A percentile compares a stretch with the other conserved stretches of the same genome.
Conservation (phyloP, 2,329 filamentous ascomycete genomes). For the Ascomycota sp. region DNA sequence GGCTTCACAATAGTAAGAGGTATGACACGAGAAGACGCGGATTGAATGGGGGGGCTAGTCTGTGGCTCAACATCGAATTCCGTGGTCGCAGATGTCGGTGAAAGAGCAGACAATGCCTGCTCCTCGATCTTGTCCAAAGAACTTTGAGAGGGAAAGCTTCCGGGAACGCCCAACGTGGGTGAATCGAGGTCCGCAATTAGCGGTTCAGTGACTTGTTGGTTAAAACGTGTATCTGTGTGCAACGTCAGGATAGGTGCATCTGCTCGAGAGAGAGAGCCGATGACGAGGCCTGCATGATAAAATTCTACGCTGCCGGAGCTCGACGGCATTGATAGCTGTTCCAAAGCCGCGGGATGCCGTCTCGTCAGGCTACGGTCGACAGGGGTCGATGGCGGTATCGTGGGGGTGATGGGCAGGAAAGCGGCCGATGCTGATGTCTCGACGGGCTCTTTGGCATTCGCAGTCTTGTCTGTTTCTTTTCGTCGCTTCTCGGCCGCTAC, state of each 20-base stretch:
- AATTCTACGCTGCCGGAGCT: no score
- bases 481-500: slow-evolving; percentile 29
- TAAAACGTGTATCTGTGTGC: slow-evolving; percentile 2
- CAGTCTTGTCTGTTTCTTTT: slow-evolving; percentile 27
- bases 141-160: slow-evolving; percentile 30
- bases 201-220: slow-evolving; percentile 1
- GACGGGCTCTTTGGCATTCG: slow-evolving; percentile 18
- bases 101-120: slow-evolving; percentile 36
- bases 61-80: slow-evolving; percentile 59
- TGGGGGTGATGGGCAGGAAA: no score
- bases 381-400: not conserved
- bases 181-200: slow-evolving; percentile 25
- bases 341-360: not conserved
- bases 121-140: slow-evolving; percentile 21
- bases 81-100: slow-evolving; percentile 38
- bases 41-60: slow-evolving; percentile 26
- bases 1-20: slow-evolving; percentile 9
- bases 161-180: slow-evolving; percentile 45
- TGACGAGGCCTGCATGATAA: no score
- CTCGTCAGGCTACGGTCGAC: not conserved
- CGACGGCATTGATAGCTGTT: no score
- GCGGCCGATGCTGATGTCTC: slow-evolving; percentile 1
- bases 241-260: slow-evolving; percentile 1
- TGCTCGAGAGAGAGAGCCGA: not conserved
- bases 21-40: slow-evolving; percentile 8